Evolutionary conservation across 2,329 filamentous ascomycete species (phyloP).

Genomic region (Curvularia spicifera): DNA sequence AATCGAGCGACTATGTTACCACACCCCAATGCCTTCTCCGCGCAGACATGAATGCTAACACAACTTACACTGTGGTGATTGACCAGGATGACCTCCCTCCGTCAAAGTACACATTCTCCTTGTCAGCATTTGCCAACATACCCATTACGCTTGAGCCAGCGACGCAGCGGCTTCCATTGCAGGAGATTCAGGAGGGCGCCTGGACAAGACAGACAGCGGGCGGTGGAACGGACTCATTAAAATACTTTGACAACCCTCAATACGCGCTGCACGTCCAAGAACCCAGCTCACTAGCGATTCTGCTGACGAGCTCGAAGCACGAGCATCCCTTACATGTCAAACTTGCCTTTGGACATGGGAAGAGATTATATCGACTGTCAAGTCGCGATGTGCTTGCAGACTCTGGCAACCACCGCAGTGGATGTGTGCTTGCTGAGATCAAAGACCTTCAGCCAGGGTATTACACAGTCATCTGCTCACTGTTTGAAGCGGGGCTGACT

Average conservation of each 20-base stretch:
- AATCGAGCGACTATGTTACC: slow-evolving; percentile 87
- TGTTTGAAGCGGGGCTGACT: slow-evolving; percentile 80
- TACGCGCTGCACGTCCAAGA: slow-evolving; percentile 69
- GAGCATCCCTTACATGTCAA: slow-evolving; percentile 84
- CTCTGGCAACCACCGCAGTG: slow-evolving; percentile 87
- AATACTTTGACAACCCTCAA: slow-evolving; percentile 87
- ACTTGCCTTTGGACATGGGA: slow-evolving; percentile 77
- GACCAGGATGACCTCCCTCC: slow-evolving; percentile 80
- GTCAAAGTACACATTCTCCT: slow-evolving; percentile 79
- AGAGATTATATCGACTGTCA: slow-evolving; percentile 72
- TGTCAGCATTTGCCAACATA: slow-evolving; percentile 78
- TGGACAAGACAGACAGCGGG: slow-evolving; percentile 86
- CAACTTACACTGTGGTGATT: slow-evolving; percentile 69
- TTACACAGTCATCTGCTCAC: slow-evolving; percentile 90
- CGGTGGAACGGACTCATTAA: slow-evolving; percentile 77
- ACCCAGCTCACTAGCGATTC: slow-evolving; percentile 69
- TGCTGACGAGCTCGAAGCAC: slow-evolving; percentile 71
- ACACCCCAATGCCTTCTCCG: slow-evolving; percentile 89
- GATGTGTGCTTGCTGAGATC: slow-evolving; percentile 73
- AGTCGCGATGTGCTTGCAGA: slow-evolving; percentile 79
- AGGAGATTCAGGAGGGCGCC: slow-evolving; percentile 64
- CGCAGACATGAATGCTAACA: slow-evolving; percentile 64
- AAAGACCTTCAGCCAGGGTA: slow-evolving; percentile 68
- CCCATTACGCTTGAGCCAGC: slow-evolving; percentile 69
- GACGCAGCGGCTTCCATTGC: slow-evolving; percentile 63